Evolutionary conservation across 2,329 filamentous ascomycete genomes (phyloP).

Genomic region (Calonectria honghensis): DNA sequence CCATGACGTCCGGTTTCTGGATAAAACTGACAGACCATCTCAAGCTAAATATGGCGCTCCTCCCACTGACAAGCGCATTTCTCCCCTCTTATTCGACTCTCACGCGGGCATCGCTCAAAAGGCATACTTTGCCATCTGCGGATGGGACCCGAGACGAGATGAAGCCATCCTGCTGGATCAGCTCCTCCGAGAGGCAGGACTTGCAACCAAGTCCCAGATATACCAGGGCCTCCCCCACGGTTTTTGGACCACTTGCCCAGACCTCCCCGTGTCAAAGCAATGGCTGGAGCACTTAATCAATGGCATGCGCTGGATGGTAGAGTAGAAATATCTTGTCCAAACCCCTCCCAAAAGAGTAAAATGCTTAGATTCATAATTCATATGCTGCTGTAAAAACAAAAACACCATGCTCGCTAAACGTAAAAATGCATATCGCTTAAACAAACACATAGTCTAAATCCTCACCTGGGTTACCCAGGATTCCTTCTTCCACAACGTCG

Average conservation of each 20-base stretch:
- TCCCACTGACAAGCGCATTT: slow-evolving; percentile 61
- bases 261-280: slow-evolving; percentile 54
- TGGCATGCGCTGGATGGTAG: slow-evolving; percentile 50
- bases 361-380: slow-evolving; percentile 7
- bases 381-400: not conserved
- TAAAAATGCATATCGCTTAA: not conserved
- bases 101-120: slow-evolving; percentile 56
- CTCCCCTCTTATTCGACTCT: slow-evolving; percentile 60
- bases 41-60: slow-evolving; percentile 55
- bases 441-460: slow-evolving; percentile 10
- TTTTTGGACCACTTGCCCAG: slow-evolving; percentile 63
- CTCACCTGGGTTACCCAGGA: slow-evolving; percentile 40
- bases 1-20: too few relatives aligned
- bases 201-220: slow-evolving; percentile 62
- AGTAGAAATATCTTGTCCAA: slow-evolving; percentile 18
- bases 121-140: slow-evolving; percentile 68
- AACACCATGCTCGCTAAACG: not conserved
- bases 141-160: slow-evolving; percentile 68
- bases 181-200: slow-evolving; percentile 56
- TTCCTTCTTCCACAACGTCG: slow-evolving; percentile 58
- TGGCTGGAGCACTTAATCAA: slow-evolving; percentile 57
- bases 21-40: not conserved
- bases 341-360: not conserved
- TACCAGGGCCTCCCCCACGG: slow-evolving; percentile 65
- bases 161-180: slow-evolving; percentile 69